These are phyloP conservation scores for Rhizodiscina lignyota DNA, from an alignment of 495 filamentous ascomycete species.

Conservation along the genomic window DNA sequence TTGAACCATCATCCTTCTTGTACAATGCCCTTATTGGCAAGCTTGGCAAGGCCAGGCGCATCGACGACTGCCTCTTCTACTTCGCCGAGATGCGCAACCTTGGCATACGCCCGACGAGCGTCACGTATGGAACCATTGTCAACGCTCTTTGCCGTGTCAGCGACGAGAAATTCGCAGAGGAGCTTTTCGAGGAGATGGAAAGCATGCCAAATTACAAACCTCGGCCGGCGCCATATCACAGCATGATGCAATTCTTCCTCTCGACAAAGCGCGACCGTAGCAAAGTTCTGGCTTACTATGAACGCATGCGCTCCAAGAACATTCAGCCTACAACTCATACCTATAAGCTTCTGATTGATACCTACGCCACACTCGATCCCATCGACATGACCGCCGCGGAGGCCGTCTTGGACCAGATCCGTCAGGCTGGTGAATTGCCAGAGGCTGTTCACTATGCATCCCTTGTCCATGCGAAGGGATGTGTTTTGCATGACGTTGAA, in stretches of 20 bases:
- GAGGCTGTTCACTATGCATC: conserved; percentile 93
- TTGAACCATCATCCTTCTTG: conserved; percentile 88
- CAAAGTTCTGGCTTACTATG: conserved; percentile 92
- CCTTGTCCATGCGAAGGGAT: conserved; percentile 89
- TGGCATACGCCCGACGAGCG: conserved; percentile 86
- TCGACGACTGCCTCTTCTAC: conserved; percentile 95
- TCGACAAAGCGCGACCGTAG: conserved; percentile 86
- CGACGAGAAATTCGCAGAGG: conserved; percentile 92
- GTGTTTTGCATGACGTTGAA: conserved; percentile 77
- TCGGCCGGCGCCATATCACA: conserved; percentile 91
- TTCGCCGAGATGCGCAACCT: conserved; percentile 91
- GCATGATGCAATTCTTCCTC: conserved; percentile 98
- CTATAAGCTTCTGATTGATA: conserved; percentile 93
- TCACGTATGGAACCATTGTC: conserved; percentile 95
- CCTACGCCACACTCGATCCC: conserved; percentile 85
- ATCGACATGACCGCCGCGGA: conserved; percentile 85
- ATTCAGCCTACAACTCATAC: conserved; percentile 91
- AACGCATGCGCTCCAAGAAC: conserved; percentile 73
- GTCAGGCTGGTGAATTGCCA: conserved; percentile 50
- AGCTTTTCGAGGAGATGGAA: conserved; percentile 99
- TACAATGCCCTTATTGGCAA: conserved; percentile 99
- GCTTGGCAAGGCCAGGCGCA: conserved; percentile 89
- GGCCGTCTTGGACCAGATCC: conserved; percentile 63
- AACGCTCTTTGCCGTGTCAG: conserved; percentile 94
- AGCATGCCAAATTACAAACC: conserved; percentile 98